Evolutionary conservation across 2,329 filamentous ascomycete species (phyloP), one percentile per base, ranked within the genome.

Genomic region (Penicillium sp.): DNA sequence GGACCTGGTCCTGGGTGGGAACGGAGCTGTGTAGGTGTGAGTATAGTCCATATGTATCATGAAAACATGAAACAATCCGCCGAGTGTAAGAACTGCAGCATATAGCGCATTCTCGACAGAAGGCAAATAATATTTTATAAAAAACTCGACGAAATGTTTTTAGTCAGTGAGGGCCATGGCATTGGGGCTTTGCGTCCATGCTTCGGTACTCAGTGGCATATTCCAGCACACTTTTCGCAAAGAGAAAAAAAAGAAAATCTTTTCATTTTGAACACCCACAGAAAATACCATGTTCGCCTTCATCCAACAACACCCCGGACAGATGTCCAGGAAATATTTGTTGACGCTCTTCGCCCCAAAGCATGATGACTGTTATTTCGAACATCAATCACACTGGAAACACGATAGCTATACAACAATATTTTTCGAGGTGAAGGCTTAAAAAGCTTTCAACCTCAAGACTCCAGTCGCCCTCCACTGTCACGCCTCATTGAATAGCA

Each of bases 1-100:
- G 86, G 80, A 99, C 88, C 81, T 98, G 90, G 81, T 97, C 91
- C 81, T 93, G 83, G 80, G 92, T 96, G 71, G 95, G 92, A 77
- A 96, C 91, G 82, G 88, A 88, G 83, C 92, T 96, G 77, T 75
- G 77, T 67, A 77, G 73, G 87, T 79, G 48, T 50, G 35, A 91
- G 88, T 90, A 91, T 87, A 91, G 89, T 91, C 88, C 83, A 85
- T 82, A 84, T 82, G 76, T 79, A 71, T 70, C 76, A 81, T 82
- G 49, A 59, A 85, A 85, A 83, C 77, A 82, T 80, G 81, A 83
- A 83, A 88, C 86, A 69, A 69, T 72, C 79, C 89, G 90, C 90
- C 89, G 87, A 87, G 87, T 87, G 84, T 86, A 75, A 92, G 91
- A 96, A 96, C 81, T 96, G 92, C 89, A 88, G 90, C 89, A 65